Percentiles rank a stretch among this genome's conserved stretches.
Conservation (phyloP, 345 rosid species). For the Heritiera fomes region DNA sequence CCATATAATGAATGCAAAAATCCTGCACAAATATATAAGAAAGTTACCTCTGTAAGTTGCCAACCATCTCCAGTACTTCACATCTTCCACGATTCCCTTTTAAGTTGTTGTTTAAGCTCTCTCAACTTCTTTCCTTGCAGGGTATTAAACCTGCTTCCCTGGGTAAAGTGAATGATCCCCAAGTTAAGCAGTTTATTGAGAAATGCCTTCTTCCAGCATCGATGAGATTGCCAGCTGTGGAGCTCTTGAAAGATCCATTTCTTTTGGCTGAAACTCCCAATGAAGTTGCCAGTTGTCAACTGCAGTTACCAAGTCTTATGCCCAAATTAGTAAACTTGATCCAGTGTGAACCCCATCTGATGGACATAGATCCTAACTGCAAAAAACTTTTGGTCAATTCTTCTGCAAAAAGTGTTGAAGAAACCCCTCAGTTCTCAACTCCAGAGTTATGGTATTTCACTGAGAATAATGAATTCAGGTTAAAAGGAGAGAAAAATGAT, state of each 20-base stretch:
- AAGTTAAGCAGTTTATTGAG: constrained; percentile 74
- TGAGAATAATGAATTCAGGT: constrained; percentile 50
- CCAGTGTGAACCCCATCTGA: constrained; percentile 40
- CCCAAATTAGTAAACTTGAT: constrained; percentile 32
- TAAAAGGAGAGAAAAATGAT: constrained; percentile 51
- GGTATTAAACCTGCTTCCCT: constrained; percentile 80
- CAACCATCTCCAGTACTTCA: neutral
- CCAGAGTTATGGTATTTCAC: constrained; percentile 50
- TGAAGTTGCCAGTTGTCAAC: constrained; percentile 30
- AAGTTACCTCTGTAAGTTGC: constrained; percentile 61
- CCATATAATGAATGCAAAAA: constrained; percentile 82
- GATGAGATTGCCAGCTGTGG: constrained; percentile 62
- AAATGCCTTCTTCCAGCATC: constrained; percentile 82
- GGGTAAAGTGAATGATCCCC: constrained; percentile 63
- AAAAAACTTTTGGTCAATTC: constrained; percentile 41
- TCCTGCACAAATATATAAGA: constrained; percentile 79
- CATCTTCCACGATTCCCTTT: neutral
- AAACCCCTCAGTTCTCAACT: constrained; percentile 31
- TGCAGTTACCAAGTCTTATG: constrained; percentile 31
- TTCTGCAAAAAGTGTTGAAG: constrained; percentile 42
- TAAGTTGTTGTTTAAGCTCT: neutral
- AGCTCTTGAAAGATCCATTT: constrained; percentile 77
- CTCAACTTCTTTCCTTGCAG: constrained; percentile 34
- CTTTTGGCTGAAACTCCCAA: constrained; percentile 48
- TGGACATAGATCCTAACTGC: constrained; percentile 56